Evolutionary conservation across 768 basidiomycete genomes (phyloP).

Genomic region (Collybia mongolica): DNA sequence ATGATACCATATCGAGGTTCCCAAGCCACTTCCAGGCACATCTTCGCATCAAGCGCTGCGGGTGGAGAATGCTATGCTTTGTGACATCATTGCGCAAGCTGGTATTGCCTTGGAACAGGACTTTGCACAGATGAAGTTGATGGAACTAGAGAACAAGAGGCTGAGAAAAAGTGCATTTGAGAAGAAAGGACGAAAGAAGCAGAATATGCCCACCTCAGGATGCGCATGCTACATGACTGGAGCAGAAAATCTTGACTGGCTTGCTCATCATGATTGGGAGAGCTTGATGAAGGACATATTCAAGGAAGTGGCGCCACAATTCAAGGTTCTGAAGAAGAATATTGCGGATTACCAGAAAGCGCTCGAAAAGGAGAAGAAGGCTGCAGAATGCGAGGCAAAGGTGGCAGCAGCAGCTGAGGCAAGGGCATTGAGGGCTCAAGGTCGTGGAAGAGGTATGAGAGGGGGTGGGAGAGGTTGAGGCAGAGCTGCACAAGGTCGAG

Average conservation of each 20-base stretch:
- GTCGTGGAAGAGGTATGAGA: conserved; percentile 1
- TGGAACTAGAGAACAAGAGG: conserved; percentile 14
- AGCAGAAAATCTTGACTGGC: conserved; percentile 6
- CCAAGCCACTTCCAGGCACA: conserved; percentile 3
- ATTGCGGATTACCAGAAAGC: neutral
- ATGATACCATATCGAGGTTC: neutral
- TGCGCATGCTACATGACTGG: conserved; percentile 6
- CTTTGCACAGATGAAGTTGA: conserved; percentile 12
- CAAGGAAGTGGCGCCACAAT: conserved; percentile 5
- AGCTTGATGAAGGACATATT: conserved; percentile 1
- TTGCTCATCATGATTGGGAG: conserved; percentile 5
- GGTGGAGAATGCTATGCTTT: conserved; percentile 7
- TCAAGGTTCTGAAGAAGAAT: conserved; percentile 7
- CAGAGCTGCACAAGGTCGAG: neutral
- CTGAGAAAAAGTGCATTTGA: conserved; percentile 8
- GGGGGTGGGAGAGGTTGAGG: conserved; percentile 3
- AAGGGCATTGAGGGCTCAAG: conserved; percentile 2
- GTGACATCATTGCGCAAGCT: conserved; percentile 1
- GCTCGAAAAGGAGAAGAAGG: conserved; percentile 8
- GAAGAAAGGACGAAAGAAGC: conserved; percentile 5
- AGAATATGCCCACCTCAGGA: conserved; percentile 3
- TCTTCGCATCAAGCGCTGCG: conserved; percentile 1
- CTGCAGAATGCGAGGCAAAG: conserved; percentile 3
- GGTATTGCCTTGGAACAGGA: conserved; percentile 5
- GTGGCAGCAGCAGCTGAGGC: neutral